phyloP scores from a whole-genome alignment of 495 filamentous ascomycete species.

The Talaromyces adpressus region DNA sequence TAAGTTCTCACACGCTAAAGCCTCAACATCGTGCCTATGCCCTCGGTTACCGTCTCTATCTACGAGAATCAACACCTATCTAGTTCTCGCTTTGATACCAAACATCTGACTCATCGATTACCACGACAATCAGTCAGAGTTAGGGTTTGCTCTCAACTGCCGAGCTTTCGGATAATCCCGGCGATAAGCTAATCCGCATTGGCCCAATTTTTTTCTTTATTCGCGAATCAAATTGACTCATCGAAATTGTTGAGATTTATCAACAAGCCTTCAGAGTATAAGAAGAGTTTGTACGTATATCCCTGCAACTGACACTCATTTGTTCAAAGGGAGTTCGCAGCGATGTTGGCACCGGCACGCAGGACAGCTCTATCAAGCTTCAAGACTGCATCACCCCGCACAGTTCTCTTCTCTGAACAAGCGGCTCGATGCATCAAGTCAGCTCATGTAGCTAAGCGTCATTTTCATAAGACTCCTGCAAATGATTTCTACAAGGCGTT shows the following conservation, averaged over 20 bases:
- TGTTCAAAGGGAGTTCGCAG: no score
- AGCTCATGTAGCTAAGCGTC: neutral
- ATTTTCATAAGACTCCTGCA: constrained; percentile 24
- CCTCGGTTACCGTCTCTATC: neutral
- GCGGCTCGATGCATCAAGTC: neutral
- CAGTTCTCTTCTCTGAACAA: neutral
- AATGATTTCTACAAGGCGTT: constrained; percentile 24
- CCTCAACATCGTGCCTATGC: neutral
- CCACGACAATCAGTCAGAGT: neutral
- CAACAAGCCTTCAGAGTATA: neutral
- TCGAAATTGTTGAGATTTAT: neutral
- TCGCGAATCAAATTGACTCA: neutral
- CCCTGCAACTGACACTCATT: no score
- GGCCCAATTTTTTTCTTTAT: neutral
- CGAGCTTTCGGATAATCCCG: neutral
- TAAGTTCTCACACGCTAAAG: neutral
- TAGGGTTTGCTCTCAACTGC: neutral
- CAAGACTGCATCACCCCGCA: neutral
- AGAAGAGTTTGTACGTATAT: no score
- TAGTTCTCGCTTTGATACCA: neutral
- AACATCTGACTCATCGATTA: neutral
- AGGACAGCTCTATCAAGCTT: neutral
- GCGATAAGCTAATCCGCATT: neutral
- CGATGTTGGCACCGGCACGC: constrained; percentile 1
- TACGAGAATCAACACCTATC: neutral